These are phyloP conservation scores for Aphanomyces cochlioides DNA, from an alignment of 352 stramenopile species.

Conservation along the genomic window DNA sequence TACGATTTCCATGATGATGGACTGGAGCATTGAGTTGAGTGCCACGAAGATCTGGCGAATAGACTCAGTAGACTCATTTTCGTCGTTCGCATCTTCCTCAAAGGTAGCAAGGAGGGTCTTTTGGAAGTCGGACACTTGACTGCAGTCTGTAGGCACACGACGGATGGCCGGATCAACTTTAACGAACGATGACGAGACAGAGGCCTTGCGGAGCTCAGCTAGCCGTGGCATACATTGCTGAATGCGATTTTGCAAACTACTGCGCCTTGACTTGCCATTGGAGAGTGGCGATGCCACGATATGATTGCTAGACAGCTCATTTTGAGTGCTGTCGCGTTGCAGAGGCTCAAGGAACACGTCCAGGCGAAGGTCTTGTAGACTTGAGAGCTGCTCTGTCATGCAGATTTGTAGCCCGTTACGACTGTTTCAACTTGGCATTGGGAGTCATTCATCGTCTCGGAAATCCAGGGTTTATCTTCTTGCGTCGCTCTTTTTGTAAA, in stretches of 20 bases:
- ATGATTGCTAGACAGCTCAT: too few relatives aligned
- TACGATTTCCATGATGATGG: constrained; percentile 4
- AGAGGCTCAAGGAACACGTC: too few relatives aligned
- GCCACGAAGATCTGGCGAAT: not conserved
- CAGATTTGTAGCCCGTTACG: too few relatives aligned
- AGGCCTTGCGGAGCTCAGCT: not conserved
- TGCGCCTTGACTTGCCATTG: too few relatives aligned
- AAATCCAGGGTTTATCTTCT: too few relatives aligned
- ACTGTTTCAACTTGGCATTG: too few relatives aligned
- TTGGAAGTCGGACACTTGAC: constrained; percentile 10
- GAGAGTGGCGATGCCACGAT: too few relatives aligned
- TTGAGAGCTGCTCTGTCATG: too few relatives aligned
- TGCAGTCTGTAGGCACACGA: constrained; percentile 4
- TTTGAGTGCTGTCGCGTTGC: too few relatives aligned
- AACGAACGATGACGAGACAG: constrained; percentile 2
- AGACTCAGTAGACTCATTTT: not conserved
- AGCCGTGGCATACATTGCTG: not conserved
- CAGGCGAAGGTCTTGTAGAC: too few relatives aligned
- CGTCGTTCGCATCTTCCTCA: not conserved
- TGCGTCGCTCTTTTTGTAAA: too few relatives aligned
- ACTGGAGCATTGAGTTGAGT: constrained; percentile 18
- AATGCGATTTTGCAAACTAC: not conserved
- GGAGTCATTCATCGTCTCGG: too few relatives aligned
- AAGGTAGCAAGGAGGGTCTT: constrained; percentile 10
- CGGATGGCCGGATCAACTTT: constrained; percentile 23